Evolutionary conservation across 305 asterid genomes (phyloP), one percentile per base, ranked within the genome.

Genomic region (Fraxinus latifolia): DNA sequence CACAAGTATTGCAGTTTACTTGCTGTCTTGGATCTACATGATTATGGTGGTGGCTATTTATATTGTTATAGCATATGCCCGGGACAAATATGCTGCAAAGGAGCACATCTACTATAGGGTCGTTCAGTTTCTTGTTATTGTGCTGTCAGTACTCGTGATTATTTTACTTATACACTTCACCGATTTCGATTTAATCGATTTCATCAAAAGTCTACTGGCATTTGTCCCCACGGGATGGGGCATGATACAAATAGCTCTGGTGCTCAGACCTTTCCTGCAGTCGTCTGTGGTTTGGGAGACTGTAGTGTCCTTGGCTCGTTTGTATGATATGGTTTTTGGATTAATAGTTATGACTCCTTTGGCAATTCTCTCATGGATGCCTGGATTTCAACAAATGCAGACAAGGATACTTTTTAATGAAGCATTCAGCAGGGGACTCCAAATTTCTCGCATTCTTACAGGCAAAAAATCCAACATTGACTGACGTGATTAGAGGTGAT

Each of bases 141-240:
- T 90, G 21, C 33, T 91, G 21, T 85, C 91, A 0, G 88, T 87
- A 14, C 92, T 92, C 39, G 89, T 90, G 77, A 77, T 92, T 25
- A 78, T 89, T 73, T 81, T 94, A 44, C 87, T 91, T 79, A 82
- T 95, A 87, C 83, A 85, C 84, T 89, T 93, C 85, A 90, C 94
- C 7, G 4, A n/a, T 1, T 87, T 91, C 36, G 82, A 79, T 11
- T 67, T 82, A 23, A 14, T 88, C 19, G 99, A 95, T 82, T 87
- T 95, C 83, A 76, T 92, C 5, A 88, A 87, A 75, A 91, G 98
- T 87, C 87, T 94, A 82, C 87, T 95, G 89, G 99, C 99, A 5
- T 91, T 95, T 84, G 84, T 95, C 67, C 99, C 99, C 32, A 95
- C 99, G 3, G 99, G 99, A 77, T 95, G 99, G 99, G 99, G 99